Percentiles rank a stretch among this genome's conserved stretches.
These are phyloP conservation scores for Aspergillus bertholletiae DNA, from an alignment of 495 filamentous ascomycete species.

Conservation along the genomic window DNA sequence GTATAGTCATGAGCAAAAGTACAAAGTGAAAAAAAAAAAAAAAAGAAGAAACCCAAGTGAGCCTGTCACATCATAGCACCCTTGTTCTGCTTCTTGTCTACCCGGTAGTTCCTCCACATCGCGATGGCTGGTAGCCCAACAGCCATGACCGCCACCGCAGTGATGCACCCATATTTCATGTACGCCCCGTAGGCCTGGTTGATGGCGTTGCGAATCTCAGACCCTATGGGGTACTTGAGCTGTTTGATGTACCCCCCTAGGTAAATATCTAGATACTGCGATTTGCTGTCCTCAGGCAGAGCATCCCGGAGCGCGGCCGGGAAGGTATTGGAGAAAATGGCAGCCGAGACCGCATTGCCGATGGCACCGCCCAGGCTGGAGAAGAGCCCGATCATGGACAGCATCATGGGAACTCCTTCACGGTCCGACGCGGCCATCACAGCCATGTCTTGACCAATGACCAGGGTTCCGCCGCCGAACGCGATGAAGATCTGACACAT, in stretches of 20 bases:
- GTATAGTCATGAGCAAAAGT: neutral
- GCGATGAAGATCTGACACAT: conserved; percentile 81
- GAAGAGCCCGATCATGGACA: conserved; percentile 66
- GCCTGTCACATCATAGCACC: too few species aligned
- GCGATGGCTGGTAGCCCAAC: conserved; percentile 35
- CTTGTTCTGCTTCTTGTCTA: conserved; percentile 47
- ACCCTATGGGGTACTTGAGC: conserved; percentile 50
- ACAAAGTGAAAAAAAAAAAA: neutral
- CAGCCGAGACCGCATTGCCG: conserved; percentile 59
- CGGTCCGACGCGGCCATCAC: conserved; percentile 63
- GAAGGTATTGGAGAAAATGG: conserved; percentile 69
- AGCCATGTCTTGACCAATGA: conserved; percentile 70
- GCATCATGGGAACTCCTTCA: conserved; percentile 65
- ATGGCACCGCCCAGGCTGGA: conserved; percentile 66
- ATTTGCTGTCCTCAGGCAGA: conserved; percentile 41
- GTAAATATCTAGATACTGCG: conserved; percentile 43
- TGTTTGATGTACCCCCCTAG: conserved; percentile 46
- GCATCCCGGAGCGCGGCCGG: conserved; percentile 42
- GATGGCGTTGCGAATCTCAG: conserved; percentile 50
- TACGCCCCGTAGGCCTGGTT: conserved; percentile 56
- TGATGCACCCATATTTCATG: conserved; percentile 58
- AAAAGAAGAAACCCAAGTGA: too few species aligned
- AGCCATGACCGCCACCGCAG: conserved; percentile 35
- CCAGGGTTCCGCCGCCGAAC: conserved; percentile 60
- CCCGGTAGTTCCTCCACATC: conserved; percentile 44